Base-by-base conservation (phyloP, 305 asterid genomes). In the Fraxinus latifolia region DNA sequence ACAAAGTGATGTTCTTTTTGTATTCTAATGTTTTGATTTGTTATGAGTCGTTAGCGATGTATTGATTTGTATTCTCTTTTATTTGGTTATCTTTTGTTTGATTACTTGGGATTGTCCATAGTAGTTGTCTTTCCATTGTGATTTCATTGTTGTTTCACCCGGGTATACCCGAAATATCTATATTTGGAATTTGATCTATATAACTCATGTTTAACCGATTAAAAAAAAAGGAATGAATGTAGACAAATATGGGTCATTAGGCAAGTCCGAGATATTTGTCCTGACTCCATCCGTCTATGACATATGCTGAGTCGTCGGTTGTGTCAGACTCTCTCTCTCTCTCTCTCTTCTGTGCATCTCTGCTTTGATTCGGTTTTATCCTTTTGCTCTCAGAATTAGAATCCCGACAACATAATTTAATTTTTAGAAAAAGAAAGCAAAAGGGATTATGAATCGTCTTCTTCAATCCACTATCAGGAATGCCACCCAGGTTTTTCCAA, bases 381-480 rank as follows among this genome's bases (percentile, higher is more conserved):
- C 21, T 5, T 53, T 15, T 53, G 23, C 23, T n/a, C 7, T 53
- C 6, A 53, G 65, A 53, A 1, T 53, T 53, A 53, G 65, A 53
- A n/a, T 53, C 65, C 25, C 65, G 6, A 55, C 65, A 55, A 5
- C 65, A 5, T 17, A 55, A 55, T 17, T 53, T n/a, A 55, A 5
- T 50, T n/a, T 23, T 65, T 21, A 65, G 29, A 25, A 76, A 23
- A 29, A 29, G 27, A 39, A 6, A 44, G 14, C 42, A 78, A 55
- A 25, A 34, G 33, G 6, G 47, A 86, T 70, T 81, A 83, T 91
- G 87, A 87, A 84, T 83, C 93, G 97, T 83, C 88, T 92, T 44
- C 71, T 90, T 81, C 86, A 87, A 81, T 88, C 87, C 72, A 74
- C 85, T 71, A 88, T 90, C 82, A 87, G 87, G 87, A 85, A 86